A percentile compares a stretch with the other conserved stretches of the same genome.
These are phyloP conservation scores for Phaeotremella fagi DNA, from an alignment of 768 basidiomycete genomes.

Conservation along the genomic window DNA sequence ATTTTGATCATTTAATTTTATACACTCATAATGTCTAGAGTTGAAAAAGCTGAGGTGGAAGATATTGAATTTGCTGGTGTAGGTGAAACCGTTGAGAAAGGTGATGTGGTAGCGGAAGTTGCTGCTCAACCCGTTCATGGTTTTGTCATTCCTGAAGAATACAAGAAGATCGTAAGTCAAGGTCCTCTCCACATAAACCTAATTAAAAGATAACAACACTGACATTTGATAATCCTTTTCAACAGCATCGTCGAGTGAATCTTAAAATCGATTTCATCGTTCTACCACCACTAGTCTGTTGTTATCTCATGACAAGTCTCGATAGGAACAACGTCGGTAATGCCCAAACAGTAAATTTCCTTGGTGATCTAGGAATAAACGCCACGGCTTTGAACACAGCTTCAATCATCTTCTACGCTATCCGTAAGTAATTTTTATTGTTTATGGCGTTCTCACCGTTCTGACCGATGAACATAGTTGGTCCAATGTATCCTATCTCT, in stretches of 20 bases:
- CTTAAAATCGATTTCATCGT: slow-evolving; percentile 9
- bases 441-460: too few relatives aligned
- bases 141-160: slow-evolving; percentile 1
- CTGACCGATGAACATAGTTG: not conserved
- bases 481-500: slow-evolving; percentile 7
- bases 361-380: slow-evolving; percentile 9
- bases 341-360: slow-evolving; percentile 16
- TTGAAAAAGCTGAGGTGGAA: too few relatives aligned
- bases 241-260: slow-evolving; percentile 9
- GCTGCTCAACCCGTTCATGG: not conserved
- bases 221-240: too few relatives aligned
- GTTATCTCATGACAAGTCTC: slow-evolving; percentile 16
- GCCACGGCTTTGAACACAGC: slow-evolving; percentile 17
- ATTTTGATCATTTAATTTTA: too few relatives aligned
- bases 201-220: slow-evolving; percentile 1
- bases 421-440: slow-evolving; percentile 2
- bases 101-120: too few relatives aligned
- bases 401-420: slow-evolving; percentile 16
- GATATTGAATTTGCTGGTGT: too few relatives aligned
- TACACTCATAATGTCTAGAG: too few relatives aligned
- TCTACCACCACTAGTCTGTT: slow-evolving; percentile 5
- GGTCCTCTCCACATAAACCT: not conserved
- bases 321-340: slow-evolving; percentile 19
- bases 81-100: too few relatives aligned
- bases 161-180: slow-evolving; percentile 2